Base-by-base conservation (phyloP, 106 monocot species). In the Allium sativum region DNA sequence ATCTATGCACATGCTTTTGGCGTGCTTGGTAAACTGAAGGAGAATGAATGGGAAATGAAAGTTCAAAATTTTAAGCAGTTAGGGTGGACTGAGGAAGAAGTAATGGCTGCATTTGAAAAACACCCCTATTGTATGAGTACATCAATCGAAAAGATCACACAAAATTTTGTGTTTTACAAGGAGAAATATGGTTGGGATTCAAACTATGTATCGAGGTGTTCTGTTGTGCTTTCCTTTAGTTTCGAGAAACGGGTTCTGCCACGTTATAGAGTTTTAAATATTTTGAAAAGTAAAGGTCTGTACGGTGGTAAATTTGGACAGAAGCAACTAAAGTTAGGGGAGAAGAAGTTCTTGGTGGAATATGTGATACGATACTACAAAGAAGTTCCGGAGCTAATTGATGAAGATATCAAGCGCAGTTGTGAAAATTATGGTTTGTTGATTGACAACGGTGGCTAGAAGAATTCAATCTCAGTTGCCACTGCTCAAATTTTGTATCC, bases 201-300 rank as follows among this genome's bases (percentile, higher is more conserved):
- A 12, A 61, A n/a, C 0, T 62, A 61, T 21, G 17, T 80, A 45
- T 22, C 62, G 40, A 17, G 14, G 12, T 40, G 66, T 12, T 76
- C 73, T 2, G 46, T 59, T 42, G 20, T 74, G 10, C 45, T 82
- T 3, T 70, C 74, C 10, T 48, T 64, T 4, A 71, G 74, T 40
- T 71, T 74, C 19, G 70, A 70, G 66, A 77, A 67, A 46, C 77
- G 67, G 53, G 61, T 82, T 7, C 14, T 69, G 1, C 82, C 77
- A 3, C 65, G 82, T 59, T 77, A 12, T 40, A 17, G 19, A 16
- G 73, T 77, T 6, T 14, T 71, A 7, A 44, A 53, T 7, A 7
- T 67, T 19, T 59, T 77, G 46, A 21, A 43, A 6, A 42, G 40
- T 12, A 68, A 56, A 58, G 69, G 72, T 3, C 14, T 72, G 50